A percentile compares a stretch with the other conserved stretches of the same genome.
phyloP scores from a whole-genome alignment of 202 grass and related monocot genomes.

The Dendrocalamus latiflorus region DNA sequence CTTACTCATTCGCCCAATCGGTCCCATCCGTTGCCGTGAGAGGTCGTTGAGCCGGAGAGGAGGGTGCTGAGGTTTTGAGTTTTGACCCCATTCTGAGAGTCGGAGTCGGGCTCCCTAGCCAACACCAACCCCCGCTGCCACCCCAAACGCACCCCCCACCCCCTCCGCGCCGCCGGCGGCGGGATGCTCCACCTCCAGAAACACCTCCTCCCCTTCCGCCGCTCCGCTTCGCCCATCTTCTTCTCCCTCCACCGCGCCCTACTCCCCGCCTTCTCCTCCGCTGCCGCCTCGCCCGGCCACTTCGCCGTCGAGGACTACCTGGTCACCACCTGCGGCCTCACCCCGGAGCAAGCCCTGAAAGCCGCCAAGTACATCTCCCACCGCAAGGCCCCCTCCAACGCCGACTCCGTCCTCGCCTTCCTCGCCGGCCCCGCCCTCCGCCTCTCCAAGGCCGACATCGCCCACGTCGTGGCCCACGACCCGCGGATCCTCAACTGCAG shows the following conservation, averaged over 20 bases:
- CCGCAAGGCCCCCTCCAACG: no score
- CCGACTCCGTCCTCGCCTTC: no score
- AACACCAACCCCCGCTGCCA: neutral
- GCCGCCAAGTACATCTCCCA: no score
- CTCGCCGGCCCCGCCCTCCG: no score
- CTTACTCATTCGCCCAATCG: neutral
- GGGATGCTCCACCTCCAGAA: constrained; percentile 27
- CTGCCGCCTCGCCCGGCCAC: no score
- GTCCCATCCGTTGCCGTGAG: no score
- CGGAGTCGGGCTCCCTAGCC: no score
- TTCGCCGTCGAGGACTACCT: no score
- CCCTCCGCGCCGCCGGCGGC: neutral
- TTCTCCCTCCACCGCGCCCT: neutral
- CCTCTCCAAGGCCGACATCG: no score
- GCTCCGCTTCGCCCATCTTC: neutral
- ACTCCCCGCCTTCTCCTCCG: neutral
- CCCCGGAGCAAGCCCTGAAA: no score
- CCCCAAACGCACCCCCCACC: neutral
- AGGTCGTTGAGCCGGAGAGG: neutral
- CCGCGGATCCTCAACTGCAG: constrained; percentile 29
- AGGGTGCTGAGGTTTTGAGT: no score
- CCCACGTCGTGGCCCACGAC: neutral
- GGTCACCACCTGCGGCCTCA: no score
- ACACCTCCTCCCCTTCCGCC: neutral
- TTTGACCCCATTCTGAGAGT: neutral